Evolutionary conservation across 805 yeast species (phyloP).

Genomic region (Metschnikowia arizonensis): DNA sequence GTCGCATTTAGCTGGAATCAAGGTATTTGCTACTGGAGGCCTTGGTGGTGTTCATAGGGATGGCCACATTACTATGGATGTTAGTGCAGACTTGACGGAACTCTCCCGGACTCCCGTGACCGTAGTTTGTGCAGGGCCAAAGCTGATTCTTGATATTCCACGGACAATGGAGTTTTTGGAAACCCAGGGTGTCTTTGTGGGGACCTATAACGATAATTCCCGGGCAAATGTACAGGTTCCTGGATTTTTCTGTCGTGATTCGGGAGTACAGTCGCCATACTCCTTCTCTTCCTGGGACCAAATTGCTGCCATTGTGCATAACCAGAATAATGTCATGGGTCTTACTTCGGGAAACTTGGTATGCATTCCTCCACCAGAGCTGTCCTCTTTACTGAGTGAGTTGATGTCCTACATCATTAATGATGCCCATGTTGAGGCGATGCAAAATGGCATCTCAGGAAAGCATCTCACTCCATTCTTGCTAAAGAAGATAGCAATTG

Average conservation of each 20-base stretch:
- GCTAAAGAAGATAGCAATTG: constrained; percentile 56
- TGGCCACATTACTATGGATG: constrained; percentile 70
- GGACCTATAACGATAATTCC: constrained; percentile 55
- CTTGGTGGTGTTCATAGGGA: constrained; percentile 88
- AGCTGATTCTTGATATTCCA: constrained; percentile 74
- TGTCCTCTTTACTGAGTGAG: constrained; percentile 51
- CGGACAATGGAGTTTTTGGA: constrained; percentile 83
- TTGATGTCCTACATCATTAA: constrained; percentile 55
- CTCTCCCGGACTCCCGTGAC: constrained; percentile 77
- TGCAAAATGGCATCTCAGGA: constrained; percentile 51
- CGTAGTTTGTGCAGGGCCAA: constrained; percentile 92
- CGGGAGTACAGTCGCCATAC: constrained; percentile 71
- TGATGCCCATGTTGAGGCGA: constrained; percentile 56
- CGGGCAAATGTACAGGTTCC: constrained; percentile 51
- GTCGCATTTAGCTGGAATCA: constrained; percentile 69
- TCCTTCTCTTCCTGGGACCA: constrained; percentile 47
- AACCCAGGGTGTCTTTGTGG: constrained; percentile 86
- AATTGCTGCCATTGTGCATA: constrained; percentile 61
- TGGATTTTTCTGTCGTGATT: constrained; percentile 75
- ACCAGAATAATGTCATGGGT: constrained; percentile 41
- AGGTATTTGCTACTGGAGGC: constrained; percentile 90
- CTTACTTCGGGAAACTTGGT: constrained; percentile 67
- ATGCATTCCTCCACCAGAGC: constrained; percentile 77
- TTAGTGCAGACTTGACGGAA: constrained; percentile 85
- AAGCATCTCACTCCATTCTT: constrained; percentile 79